A percentile compares a stretch with the other conserved stretches of the same genome.
Conservation (phyloP, 805 yeast genomes). For the Alloascoidea africana region DNA sequence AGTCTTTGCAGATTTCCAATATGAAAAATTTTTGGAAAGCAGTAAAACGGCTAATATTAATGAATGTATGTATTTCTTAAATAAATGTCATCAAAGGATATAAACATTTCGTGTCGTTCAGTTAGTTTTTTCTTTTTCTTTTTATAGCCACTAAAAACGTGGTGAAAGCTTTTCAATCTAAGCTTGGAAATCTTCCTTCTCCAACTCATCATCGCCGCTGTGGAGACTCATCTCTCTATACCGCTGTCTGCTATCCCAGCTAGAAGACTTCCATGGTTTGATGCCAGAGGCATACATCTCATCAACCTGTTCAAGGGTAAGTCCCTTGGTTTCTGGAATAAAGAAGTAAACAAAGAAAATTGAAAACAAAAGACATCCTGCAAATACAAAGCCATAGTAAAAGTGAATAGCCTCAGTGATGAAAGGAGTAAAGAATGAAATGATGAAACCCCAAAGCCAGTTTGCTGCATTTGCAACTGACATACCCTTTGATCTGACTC, state of each 20-base stretch:
- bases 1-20: too few species aligned
- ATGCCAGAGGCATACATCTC: constrained; percentile 33
- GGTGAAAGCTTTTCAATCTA: too few species aligned
- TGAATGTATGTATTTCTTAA: too few species aligned
- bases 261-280: constrained; percentile 28
- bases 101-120: too few species aligned
- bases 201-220: too few species aligned
- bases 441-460: constrained; percentile 30
- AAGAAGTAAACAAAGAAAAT: constrained; percentile 57
- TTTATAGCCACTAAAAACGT: too few species aligned
- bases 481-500: constrained; percentile 19
- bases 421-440: constrained; percentile 56
- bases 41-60: too few species aligned
- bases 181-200: too few species aligned
- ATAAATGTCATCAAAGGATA: too few species aligned
- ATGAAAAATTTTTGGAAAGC: too few species aligned
- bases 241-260: neutral
- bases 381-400: constrained; percentile 47
- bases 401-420: constrained; percentile 47
- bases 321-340: constrained; percentile 69
- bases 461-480: constrained; percentile 24
- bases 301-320: constrained; percentile 72
- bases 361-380: constrained; percentile 44
- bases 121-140: too few species aligned
- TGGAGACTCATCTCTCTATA: neutral